These are phyloP conservation scores for Colletotrichum sp. DNA, from an alignment of 2,329 filamentous ascomycete genomes.

Conservation along the genomic window DNA sequence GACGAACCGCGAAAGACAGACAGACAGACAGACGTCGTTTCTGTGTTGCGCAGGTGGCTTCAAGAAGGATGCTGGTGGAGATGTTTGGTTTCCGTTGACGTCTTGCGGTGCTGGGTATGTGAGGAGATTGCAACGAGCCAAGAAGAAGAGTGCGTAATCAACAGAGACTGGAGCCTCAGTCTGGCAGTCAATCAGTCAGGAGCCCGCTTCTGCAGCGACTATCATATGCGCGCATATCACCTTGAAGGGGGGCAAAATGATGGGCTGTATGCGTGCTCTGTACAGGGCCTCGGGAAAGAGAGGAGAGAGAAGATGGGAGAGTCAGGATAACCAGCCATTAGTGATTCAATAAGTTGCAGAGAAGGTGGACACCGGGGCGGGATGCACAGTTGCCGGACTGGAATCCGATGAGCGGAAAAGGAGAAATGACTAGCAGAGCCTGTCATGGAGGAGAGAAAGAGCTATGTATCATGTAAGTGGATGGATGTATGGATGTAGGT, in stretches of 20 bases:
- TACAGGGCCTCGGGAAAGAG: neutral
- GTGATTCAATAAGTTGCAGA: neutral
- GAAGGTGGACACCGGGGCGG: neutral
- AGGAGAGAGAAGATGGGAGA: neutral
- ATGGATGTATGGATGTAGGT: neutral
- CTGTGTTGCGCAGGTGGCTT: neutral
- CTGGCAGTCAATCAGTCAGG: neutral
- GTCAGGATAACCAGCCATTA: neutral
- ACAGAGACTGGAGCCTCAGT: neutral
- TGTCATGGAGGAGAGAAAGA: neutral
- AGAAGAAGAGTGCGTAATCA: conserved; percentile 6
- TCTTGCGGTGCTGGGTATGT: neutral
- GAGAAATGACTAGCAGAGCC: neutral
- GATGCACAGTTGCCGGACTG: neutral
- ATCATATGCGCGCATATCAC: neutral
- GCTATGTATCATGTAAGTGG: neutral
- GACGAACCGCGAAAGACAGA: neutral
- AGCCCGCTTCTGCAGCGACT: neutral
- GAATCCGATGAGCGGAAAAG: neutral
- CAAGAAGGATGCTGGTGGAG: neutral
- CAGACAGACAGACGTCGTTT: neutral
- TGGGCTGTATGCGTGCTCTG: neutral
- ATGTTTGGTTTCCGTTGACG: neutral
- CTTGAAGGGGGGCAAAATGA: neutral
- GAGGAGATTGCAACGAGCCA: neutral